These are phyloP conservation scores for Croton laevigatus DNA, from an alignment of 441 rosid species.

Conservation along the genomic window DNA sequence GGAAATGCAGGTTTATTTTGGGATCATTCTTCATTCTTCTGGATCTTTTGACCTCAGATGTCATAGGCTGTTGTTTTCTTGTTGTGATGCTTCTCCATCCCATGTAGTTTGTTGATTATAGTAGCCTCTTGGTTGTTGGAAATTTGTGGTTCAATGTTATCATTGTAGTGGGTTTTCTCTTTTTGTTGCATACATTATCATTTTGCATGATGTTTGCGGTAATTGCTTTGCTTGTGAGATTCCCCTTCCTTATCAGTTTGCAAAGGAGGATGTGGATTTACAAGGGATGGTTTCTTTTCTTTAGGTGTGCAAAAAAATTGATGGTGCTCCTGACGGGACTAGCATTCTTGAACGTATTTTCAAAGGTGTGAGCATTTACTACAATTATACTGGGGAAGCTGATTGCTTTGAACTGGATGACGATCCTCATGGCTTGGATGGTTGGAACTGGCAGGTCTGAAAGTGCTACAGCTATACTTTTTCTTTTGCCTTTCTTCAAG, in stretches of 20 bases:
- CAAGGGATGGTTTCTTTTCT: not conserved
- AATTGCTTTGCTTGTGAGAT: not conserved
- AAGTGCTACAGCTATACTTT: not conserved
- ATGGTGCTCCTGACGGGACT: slow-evolving; percentile 43
- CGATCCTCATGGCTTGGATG: slow-evolving; percentile 88
- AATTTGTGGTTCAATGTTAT: too few species aligned
- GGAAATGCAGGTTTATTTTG: too few species aligned
- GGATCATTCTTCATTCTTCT: not conserved
- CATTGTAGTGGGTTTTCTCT: too few species aligned
- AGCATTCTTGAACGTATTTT: slow-evolving; percentile 63
- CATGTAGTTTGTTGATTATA: slow-evolving; percentile 1
- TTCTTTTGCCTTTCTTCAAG: not conserved
- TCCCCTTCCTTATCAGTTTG: not conserved
- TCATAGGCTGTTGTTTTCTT: not conserved
- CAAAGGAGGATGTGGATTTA: not conserved
- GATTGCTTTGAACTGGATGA: slow-evolving; percentile 80
- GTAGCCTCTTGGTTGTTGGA: not conserved
- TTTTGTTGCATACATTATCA: not conserved
- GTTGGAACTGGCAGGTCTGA: slow-evolving; percentile 90
- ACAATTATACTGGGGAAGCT: slow-evolving; percentile 68
- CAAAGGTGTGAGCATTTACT: slow-evolving; percentile 62
- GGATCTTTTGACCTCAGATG: not conserved
- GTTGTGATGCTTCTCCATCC: not conserved
- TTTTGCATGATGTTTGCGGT: not conserved
- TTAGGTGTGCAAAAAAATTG: slow-evolving; percentile 76